Conservation (phyloP, 208 protist genomes). For the Histomonas meleagridis region DNA sequence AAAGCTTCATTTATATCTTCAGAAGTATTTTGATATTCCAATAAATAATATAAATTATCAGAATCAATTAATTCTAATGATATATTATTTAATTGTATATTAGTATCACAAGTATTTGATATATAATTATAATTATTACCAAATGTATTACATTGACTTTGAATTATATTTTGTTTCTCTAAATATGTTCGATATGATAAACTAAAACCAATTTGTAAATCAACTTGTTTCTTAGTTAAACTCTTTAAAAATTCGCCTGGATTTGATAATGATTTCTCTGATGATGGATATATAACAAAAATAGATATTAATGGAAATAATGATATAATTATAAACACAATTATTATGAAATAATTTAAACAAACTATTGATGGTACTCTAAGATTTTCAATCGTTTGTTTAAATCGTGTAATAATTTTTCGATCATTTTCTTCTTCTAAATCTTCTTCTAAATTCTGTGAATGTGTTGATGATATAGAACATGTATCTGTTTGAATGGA, state of each 20-base stretch:
- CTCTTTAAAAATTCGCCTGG: neutral
- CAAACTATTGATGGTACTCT: neutral
- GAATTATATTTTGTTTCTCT: neutral
- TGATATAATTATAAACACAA: neutral
- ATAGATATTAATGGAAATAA: neutral
- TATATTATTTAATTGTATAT: no score
- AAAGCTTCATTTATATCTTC: no score
- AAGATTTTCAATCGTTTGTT: neutral
- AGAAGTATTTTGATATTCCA: no score
- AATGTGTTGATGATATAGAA: neutral
- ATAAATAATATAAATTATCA: no score
- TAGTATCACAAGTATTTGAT: no score
- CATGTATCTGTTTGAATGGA: neutral
- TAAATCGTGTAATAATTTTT: neutral
- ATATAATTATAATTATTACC: neutral
- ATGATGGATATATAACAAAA: neutral
- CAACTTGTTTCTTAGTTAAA: neutral
- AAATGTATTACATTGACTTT: neutral
- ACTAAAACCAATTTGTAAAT: neutral
- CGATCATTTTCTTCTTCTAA: neutral
- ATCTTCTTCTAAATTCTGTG: no score
- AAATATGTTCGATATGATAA: neutral
- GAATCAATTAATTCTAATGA: no score
- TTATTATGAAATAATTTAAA: neutral
- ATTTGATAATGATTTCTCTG: neutral